Conservation (phyloP, 441 rosid species). For the Adansonia gregorii region DNA sequence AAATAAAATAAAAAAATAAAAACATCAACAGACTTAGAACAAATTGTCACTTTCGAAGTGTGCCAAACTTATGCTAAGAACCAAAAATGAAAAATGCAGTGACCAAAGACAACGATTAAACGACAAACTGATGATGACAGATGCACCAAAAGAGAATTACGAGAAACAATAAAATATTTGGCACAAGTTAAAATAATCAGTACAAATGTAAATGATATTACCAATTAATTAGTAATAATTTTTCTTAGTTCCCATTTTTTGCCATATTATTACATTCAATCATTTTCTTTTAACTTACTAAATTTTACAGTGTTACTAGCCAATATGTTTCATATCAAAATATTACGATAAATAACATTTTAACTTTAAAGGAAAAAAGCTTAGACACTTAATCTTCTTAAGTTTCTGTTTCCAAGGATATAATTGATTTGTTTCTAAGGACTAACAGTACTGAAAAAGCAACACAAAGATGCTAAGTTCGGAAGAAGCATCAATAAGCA, state of each 20-base stretch:
- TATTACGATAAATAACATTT: neutral
- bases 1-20: neutral
- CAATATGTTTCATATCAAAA: neutral
- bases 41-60: slow-evolving; percentile 6
- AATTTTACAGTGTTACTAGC: too few species aligned
- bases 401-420: neutral
- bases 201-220: too few species aligned
- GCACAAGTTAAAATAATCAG: too few species aligned
- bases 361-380: neutral
- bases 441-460: neutral
- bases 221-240: too few species aligned
- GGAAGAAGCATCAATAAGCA: neutral
- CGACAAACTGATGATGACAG: too few species aligned
- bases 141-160: too few species aligned
- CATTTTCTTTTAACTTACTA: too few species aligned
- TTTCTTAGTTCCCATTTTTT: too few species aligned
- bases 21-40: neutral
- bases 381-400: neutral
- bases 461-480: neutral
- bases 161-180: too few species aligned
- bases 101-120: too few species aligned
- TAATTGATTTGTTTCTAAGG: neutral
- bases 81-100: too few species aligned
- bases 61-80: neutral
- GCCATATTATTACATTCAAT: too few species aligned